A percentile compares a stretch with the other conserved stretches of the same genome.
Conservation (phyloP, 2,329 filamentous ascomycete genomes). For the Tricladium varicosporioides region DNA sequence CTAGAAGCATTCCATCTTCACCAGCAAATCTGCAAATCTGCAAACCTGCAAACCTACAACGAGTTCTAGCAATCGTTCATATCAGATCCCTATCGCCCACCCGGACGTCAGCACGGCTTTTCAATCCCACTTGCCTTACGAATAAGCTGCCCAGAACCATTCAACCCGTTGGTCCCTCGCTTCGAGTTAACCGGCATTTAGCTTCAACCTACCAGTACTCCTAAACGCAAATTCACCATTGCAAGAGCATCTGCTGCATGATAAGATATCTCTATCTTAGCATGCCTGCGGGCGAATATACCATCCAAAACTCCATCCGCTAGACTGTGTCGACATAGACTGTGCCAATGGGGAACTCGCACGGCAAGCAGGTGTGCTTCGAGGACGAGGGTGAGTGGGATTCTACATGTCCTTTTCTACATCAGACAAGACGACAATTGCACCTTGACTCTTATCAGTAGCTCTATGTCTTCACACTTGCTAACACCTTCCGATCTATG, state of each 20-base stretch:
- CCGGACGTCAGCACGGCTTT: no score
- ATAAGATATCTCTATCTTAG: conserved; percentile 11
- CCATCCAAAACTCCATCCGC: conserved; percentile 7
- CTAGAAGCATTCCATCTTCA: no score
- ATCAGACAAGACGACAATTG: not conserved
- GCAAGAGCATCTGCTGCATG: not conserved
- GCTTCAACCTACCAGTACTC: not conserved
- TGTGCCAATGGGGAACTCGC: conserved; percentile 80
- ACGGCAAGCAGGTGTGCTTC: conserved; percentile 89
- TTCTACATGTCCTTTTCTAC: not conserved
- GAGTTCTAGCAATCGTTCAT: no score
- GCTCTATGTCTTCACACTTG: conserved; percentile 4
- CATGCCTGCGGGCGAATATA: conserved; percentile 24
- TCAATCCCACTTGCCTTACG: no score
- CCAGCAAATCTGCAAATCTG: no score
- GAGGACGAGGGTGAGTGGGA: conserved; percentile 79
- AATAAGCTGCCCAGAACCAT: no score
- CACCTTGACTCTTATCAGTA: not conserved
- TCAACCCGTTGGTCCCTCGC: not conserved
- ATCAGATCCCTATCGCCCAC: no score
- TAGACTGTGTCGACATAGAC: conserved; percentile 8
- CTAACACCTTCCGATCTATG: conserved; percentile 22
- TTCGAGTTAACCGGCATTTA: not conserved
- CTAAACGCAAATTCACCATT: not conserved
- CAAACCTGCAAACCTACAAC: no score